Evolutionary conservation across 2,329 filamentous ascomycete genomes (phyloP).

Genomic region (Samsoniella hepiali): DNA sequence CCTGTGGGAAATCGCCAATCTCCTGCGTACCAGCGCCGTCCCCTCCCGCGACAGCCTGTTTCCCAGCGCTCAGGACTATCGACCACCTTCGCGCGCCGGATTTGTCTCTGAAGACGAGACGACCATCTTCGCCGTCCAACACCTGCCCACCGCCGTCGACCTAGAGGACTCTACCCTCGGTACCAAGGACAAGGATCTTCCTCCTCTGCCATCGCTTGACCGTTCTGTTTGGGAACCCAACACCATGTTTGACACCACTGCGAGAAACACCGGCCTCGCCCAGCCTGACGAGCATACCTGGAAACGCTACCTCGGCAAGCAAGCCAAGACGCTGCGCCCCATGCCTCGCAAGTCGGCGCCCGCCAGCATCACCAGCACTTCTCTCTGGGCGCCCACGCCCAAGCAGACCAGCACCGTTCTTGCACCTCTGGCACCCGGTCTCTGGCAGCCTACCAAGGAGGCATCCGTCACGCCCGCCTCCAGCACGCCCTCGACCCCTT

Average conservation of each 20-base stretch:
- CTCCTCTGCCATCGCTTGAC: neutral
- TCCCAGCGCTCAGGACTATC: constrained; percentile 26
- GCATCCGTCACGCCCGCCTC: neutral
- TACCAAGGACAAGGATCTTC: constrained; percentile 20
- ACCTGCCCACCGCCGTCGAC: neutral
- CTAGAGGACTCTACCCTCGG: constrained; percentile 18
- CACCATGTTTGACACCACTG: neutral
- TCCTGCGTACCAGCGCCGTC: constrained; percentile 51
- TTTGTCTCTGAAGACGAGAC: neutral
- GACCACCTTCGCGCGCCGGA: constrained; percentile 3
- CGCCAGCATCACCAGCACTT: constrained; percentile 13
- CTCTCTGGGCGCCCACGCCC: constrained; percentile 5
- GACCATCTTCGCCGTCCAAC: neutral
- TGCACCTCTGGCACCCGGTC: neutral
- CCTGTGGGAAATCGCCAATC: constrained; percentile 61
- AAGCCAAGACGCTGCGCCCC: constrained; percentile 13
- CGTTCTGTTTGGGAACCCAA: constrained; percentile 16
- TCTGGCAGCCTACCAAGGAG: neutral
- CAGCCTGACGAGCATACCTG: constrained; percentile 37
- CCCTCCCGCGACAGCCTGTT: constrained; percentile 52
- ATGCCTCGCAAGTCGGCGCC: constrained; percentile 17
- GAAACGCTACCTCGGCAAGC: constrained; percentile 29
- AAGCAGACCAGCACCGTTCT: neutral
- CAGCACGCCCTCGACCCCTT: constrained; percentile 19
- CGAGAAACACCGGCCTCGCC: constrained; percentile 27